These are phyloP conservation scores for Iberis pinnata DNA, from an alignment of 345 rosid genomes.

Conservation along the genomic window DNA sequence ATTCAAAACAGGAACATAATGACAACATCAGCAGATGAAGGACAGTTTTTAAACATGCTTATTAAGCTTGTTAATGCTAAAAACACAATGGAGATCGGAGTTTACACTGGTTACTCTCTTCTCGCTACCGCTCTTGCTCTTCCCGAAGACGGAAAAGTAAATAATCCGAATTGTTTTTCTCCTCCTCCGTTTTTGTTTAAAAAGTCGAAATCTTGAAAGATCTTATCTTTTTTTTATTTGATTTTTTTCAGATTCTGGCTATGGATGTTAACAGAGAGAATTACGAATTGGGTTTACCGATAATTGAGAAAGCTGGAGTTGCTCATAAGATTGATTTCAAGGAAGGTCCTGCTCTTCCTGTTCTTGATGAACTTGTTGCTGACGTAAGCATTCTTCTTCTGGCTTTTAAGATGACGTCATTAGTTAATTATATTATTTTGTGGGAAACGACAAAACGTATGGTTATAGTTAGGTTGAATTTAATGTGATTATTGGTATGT, in stretches of 20 bases:
- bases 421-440: not conserved
- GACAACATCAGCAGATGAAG: constrained; percentile 98
- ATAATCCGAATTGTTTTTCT: not conserved
- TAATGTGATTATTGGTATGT: not conserved
- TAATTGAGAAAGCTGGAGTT: constrained; percentile 86
- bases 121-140: constrained; percentile 96
- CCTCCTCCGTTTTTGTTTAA: not conserved
- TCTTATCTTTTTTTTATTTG: no score
- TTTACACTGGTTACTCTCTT: constrained; percentile 97
- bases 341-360: constrained; percentile 97
- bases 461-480: no score
- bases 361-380: constrained; percentile 68
- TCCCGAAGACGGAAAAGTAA: constrained; percentile 86
- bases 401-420: not conserved
- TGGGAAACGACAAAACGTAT: not conserved
- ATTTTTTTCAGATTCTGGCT: constrained; percentile 61
- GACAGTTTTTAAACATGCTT: constrained; percentile 88
- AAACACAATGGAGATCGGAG: constrained; percentile 99
- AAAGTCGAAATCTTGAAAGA: no score
- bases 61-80: constrained; percentile 93
- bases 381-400: constrained; percentile 51
- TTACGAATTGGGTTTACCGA: constrained; percentile 84
- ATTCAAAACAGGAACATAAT: constrained; percentile 71
- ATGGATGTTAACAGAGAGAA: constrained; percentile 91
- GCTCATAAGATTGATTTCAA: constrained; percentile 89